Evolutionary conservation across 2,329 filamentous ascomycete species (phyloP).

Genomic region (Aaosphaeria pasadenensis): DNA sequence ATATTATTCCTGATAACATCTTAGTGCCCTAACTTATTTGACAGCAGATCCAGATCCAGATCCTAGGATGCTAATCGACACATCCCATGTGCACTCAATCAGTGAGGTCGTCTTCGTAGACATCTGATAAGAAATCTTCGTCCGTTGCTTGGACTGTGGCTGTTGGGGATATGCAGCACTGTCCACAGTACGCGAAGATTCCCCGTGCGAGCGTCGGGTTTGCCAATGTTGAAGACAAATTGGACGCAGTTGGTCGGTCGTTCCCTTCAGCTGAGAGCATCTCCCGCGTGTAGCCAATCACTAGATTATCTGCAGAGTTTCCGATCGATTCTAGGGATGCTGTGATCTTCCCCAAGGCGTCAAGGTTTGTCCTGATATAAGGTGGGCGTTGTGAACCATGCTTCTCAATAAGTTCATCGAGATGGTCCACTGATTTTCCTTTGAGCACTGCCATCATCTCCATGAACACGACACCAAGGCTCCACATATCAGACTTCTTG

Average conservation of each 20-base stretch:
- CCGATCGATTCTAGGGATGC: conserved; percentile 4
- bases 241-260: conserved; percentile 9
- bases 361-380: conserved; percentile 7
- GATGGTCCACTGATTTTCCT: conserved; percentile 2
- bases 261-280: conserved; percentile 8
- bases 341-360: conserved; percentile 5
- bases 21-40: too few relatives aligned
- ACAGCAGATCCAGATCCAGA: too few relatives aligned
- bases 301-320: conserved; percentile 5
- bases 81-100: too few relatives aligned
- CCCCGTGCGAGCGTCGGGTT: neutral
- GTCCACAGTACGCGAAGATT: neutral
- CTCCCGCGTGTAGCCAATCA: conserved; percentile 7
- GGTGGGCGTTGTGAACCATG: conserved; percentile 2
- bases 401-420: conserved; percentile 7
- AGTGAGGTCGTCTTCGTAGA: too few relatives aligned
- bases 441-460: conserved; percentile 16
- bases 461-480: conserved; percentile 13
- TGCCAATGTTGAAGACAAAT: neutral
- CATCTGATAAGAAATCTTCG: neutral
- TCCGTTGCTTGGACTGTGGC: neutral
- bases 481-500: conserved; percentile 14
- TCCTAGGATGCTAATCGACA: too few relatives aligned
- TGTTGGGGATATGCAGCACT: neutral
- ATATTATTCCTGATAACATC: too few relatives aligned